Percentiles rank a stretch among this genome's conserved stretches.
These are phyloP conservation scores for Crinitomyces ghanaensis DNA, from an alignment of 805 yeast genomes.

Conservation along the genomic window DNA sequence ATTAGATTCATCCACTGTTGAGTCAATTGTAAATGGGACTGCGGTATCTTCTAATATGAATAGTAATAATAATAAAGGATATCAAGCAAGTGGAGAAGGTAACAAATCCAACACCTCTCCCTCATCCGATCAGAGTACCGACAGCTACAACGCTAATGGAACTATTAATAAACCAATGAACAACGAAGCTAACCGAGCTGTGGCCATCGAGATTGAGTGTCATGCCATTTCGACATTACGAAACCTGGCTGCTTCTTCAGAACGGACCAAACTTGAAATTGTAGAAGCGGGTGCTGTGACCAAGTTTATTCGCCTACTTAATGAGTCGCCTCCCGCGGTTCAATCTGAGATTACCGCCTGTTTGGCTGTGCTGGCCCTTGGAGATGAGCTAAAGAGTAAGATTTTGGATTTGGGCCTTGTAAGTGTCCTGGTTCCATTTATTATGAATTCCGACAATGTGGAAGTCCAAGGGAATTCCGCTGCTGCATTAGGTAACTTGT, in stretches of 20 bases:
- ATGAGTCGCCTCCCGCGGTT: slow-evolving; percentile 78
- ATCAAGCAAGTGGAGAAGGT: too few relatives aligned
- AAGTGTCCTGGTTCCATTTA: slow-evolving; percentile 81
- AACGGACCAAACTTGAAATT: slow-evolving; percentile 81
- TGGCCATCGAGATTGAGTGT: slow-evolving; percentile 97
- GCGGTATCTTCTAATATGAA: too few relatives aligned
- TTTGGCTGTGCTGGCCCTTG: slow-evolving; percentile 90
- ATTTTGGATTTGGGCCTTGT: slow-evolving; percentile 74
- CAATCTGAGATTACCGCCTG: slow-evolving; percentile 96
- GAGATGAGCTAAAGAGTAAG: slow-evolving; percentile 84
- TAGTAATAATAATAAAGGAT: too few relatives aligned
- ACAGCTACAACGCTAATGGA: too few relatives aligned
- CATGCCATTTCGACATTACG: slow-evolving; percentile 95
- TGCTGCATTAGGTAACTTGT: slow-evolving; percentile 92
- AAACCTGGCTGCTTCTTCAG: slow-evolving; percentile 91
- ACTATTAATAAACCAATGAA: too few relatives aligned
- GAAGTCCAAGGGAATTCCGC: slow-evolving; percentile 98
- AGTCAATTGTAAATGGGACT: too few relatives aligned
- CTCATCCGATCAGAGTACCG: too few relatives aligned
- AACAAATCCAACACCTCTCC: too few relatives aligned
- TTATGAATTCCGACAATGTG: slow-evolving; percentile 75
- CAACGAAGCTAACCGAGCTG: too few relatives aligned
- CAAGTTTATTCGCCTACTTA: slow-evolving; percentile 79
- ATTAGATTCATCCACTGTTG: too few relatives aligned
- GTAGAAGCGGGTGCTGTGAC: slow-evolving; percentile 93